These are phyloP conservation scores for Paraphysoderma sedebokerense DNA, from an alignment of 371 early-diverging fungal genomes.

Conservation along the genomic window DNA sequence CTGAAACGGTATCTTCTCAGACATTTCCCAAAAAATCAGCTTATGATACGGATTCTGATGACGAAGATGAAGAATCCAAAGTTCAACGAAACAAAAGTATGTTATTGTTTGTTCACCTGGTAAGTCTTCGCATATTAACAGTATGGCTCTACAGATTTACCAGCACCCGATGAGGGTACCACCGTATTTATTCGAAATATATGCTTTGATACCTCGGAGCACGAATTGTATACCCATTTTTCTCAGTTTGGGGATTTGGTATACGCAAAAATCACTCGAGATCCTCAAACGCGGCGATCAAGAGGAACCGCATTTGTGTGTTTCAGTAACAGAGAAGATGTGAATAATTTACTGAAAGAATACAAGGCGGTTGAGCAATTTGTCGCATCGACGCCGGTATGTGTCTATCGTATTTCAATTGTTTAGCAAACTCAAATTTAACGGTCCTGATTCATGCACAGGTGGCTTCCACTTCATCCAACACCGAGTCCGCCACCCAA, in stretches of 20 bases:
- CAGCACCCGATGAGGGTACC: slow-evolving; percentile 35
- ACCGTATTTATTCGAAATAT: slow-evolving; percentile 87
- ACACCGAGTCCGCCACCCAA: background rate
- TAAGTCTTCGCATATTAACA: too few relatives aligned
- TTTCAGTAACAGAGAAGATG: slow-evolving; percentile 51
- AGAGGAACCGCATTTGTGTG: slow-evolving; percentile 88
- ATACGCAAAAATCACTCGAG: slow-evolving; percentile 69
- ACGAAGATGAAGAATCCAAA: slow-evolving; percentile 9
- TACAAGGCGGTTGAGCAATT: slow-evolving; percentile 22
- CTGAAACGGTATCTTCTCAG: too few relatives aligned
- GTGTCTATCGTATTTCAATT: too few relatives aligned
- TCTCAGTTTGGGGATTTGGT: slow-evolving; percentile 43
- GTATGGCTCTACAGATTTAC: too few relatives aligned
- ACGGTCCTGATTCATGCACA: too few relatives aligned
- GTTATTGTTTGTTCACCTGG: too few relatives aligned
- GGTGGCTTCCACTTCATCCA: slow-evolving; percentile 7
- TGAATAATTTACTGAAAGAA: slow-evolving; percentile 48
- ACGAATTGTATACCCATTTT: slow-evolving; percentile 46
- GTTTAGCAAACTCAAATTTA: too few relatives aligned
- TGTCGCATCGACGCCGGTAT: slow-evolving; percentile 8
- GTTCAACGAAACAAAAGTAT: background rate
- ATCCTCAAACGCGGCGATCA: slow-evolving; percentile 56
- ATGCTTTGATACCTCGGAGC: slow-evolving; percentile 71
- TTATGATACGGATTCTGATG: slow-evolving; percentile 18
- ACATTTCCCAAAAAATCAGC: background rate